phyloP scores from a whole-genome alignment of 768 basidiomycete species.

The Leccinum fibrillosum region DNA sequence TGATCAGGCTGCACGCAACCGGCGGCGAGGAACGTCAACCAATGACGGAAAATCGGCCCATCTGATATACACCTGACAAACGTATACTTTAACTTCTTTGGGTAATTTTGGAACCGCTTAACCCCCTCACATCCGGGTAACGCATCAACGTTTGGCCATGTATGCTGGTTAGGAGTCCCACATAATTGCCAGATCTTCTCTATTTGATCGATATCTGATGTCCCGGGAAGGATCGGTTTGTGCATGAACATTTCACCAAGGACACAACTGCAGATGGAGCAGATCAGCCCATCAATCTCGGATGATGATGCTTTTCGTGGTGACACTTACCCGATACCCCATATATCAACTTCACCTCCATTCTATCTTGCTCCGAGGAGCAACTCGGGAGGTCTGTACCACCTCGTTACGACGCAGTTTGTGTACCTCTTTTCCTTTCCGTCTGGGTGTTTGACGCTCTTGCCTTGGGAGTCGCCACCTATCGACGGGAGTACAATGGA shows the following conservation, averaged over 20 bases:
- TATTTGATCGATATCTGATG: conserved; percentile 88
- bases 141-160: conserved; percentile 74
- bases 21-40: conserved; percentile 2
- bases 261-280: conserved; percentile 61
- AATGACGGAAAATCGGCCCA: not conserved
- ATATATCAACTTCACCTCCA: conserved; percentile 93
- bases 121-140: conserved; percentile 80
- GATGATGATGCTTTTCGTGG: not conserved
- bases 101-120: conserved; percentile 53
- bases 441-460: conserved; percentile 34
- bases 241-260: conserved; percentile 95
- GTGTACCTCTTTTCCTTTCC: conserved; percentile 77
- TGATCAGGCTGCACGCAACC: conserved; percentile 28
- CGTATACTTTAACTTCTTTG: conserved; percentile 52
- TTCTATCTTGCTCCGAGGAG: conserved; percentile 87
- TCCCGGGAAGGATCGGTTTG: conserved; percentile 82
- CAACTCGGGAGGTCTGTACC: conserved; percentile 94
- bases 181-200: conserved; percentile 88
- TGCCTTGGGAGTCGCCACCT: conserved; percentile 17
- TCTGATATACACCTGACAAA: conserved; percentile 56
- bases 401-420: conserved; percentile 91
- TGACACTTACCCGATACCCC: conserved; percentile 84
- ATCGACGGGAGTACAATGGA: conserved; percentile 35
- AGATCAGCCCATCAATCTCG: conserved; percentile 1
- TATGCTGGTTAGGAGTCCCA: conserved; percentile 80